Percentiles rank a stretch among this genome's conserved stretches.
Evolutionary conservation across 345 rosid genomes (phyloP).

Genomic region (Hirschfeldia incana): DNA sequence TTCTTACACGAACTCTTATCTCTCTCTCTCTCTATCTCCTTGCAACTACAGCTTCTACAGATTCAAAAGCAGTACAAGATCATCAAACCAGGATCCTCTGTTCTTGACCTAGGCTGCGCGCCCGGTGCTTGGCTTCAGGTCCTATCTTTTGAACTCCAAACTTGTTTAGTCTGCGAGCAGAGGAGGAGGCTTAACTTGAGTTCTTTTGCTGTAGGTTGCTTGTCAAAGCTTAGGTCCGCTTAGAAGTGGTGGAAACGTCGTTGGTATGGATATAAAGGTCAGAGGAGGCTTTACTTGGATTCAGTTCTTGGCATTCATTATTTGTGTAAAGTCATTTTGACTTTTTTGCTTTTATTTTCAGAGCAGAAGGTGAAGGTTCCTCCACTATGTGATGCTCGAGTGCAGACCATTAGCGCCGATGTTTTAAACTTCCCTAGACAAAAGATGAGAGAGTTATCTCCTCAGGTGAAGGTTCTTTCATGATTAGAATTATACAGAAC

Average conservation of each 20-base stretch:
- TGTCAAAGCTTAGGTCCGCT: constrained; percentile 89
- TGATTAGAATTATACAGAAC: constrained; percentile 1
- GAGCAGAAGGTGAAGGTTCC: constrained; percentile 98
- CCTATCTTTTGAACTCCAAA: not conserved
- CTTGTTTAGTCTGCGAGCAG: not conserved
- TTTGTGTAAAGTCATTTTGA: constrained; percentile 22
- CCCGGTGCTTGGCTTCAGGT: constrained; percentile 99
- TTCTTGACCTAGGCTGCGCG: constrained; percentile 97
- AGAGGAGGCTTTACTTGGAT: constrained; percentile 15
- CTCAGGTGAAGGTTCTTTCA: constrained; percentile 49
- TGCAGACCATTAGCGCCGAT: constrained; percentile 76
- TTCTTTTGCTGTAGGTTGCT: constrained; percentile 59
- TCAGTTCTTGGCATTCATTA: constrained; percentile 7
- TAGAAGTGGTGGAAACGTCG: constrained; percentile 75
- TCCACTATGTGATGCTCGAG: constrained; percentile 77
- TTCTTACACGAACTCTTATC: not conserved
- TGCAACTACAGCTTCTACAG: constrained; percentile 70
- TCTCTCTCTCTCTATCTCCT: constrained; percentile 12
- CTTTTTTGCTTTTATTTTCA: constrained; percentile 35
- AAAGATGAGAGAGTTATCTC: constrained; percentile 68
- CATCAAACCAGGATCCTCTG: constrained; percentile 77
- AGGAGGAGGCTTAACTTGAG: not conserved
- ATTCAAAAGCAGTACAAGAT: constrained; percentile 82
- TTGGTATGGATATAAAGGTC: constrained; percentile 93
- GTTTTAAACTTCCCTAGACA: constrained; percentile 63